Evolutionary conservation across 176 grass and related monocot genomes (phyloP).

Genomic region (Paspalum notatum): DNA sequence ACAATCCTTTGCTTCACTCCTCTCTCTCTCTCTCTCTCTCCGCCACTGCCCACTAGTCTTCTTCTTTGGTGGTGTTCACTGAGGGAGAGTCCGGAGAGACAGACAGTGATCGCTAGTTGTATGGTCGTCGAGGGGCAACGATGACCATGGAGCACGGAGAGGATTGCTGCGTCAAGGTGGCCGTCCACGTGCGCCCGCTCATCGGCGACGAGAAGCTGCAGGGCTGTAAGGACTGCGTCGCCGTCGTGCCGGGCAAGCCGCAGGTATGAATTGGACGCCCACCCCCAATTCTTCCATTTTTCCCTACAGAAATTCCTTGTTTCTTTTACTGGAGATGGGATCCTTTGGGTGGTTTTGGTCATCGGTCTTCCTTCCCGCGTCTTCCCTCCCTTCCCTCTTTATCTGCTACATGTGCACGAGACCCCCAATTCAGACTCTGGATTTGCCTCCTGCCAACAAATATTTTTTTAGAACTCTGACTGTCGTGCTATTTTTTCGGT

Average conservation of each 20-base stretch:
- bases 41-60: conserved; percentile 23
- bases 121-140: conserved; percentile 48
- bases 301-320: neutral
- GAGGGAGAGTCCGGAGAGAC: neutral
- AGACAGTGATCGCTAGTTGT: conserved; percentile 29
- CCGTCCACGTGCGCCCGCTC: conserved; percentile 92
- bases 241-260: conserved; percentile 72
- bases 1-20: conserved; percentile 53
- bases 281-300: neutral
- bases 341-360: neutral
- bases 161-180: conserved; percentile 97
- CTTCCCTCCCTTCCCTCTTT: neutral
- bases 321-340: neutral
- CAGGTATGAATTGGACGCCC: conserved; percentile 49
- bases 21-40: neutral
- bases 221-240: conserved; percentile 94
- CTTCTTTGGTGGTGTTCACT: conserved; percentile 25
- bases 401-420: neutral
- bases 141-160: conserved; percentile 96
- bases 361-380: neutral
- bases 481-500: neutral
- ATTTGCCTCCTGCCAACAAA: conserved; percentile 30
- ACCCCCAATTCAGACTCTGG: conserved; percentile 24
- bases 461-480: neutral
- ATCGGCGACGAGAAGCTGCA: conserved; percentile 96